These are phyloP conservation scores for Emmonsia crescens DNA, from an alignment of 2,329 filamentous ascomycete species.

Conservation along the genomic window DNA sequence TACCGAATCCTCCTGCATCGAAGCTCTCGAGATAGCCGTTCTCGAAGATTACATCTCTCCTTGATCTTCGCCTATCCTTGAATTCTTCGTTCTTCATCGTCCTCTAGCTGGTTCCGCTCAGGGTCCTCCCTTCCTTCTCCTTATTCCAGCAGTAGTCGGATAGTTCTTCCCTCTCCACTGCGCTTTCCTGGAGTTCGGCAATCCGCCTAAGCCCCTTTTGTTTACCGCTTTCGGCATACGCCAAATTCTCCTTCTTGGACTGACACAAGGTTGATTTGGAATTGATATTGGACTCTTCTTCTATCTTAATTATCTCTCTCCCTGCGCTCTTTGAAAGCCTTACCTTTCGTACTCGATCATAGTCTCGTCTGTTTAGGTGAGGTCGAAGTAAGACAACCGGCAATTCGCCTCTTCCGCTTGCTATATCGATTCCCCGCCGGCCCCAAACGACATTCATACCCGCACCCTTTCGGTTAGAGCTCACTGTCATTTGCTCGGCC, in stretches of 20 bases:
- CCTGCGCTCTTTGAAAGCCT: not conserved
- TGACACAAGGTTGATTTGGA: not conserved
- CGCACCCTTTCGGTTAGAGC: not conserved
- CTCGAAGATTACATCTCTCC: not conserved
- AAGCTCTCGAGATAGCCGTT: not conserved
- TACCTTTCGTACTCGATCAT: not conserved
- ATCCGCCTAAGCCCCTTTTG: not conserved
- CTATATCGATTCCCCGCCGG: not conserved
- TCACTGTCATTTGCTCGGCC: not conserved
- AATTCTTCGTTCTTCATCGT: not conserved
- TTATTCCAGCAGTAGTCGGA: not conserved
- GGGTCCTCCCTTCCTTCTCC: not conserved
- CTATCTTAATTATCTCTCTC: not conserved
- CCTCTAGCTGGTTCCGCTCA: not conserved
- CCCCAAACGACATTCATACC: not conserved
- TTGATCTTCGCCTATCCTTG: not conserved
- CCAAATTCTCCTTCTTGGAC: not conserved
- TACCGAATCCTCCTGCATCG: not conserved
- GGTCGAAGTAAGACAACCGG: not conserved
- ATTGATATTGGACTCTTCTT: not conserved
- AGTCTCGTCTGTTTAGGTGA: not conserved
- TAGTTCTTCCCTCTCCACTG: not conserved
- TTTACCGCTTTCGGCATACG: not conserved
- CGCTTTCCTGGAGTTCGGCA: not conserved
- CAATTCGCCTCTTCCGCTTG: not conserved